Percentiles rank a stretch among this genome's conserved stretches.
Conservation (phyloP, 2,329 filamentous ascomycete species). For the Diaporthe ilicicola region DNA sequence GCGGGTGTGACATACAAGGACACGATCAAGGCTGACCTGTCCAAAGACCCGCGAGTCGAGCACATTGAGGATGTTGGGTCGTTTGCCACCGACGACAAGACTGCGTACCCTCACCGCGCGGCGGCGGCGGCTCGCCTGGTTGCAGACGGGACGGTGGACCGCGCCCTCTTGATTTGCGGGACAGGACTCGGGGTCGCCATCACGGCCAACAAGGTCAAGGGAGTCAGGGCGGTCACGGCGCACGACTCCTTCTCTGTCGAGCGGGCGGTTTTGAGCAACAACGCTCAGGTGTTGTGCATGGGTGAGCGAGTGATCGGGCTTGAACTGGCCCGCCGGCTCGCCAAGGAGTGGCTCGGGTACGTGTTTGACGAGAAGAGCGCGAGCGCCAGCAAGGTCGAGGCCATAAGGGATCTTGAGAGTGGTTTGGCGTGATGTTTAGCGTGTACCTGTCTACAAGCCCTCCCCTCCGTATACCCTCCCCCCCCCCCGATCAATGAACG, state of each 20-base stretch:
- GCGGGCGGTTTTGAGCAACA: slow-evolving; percentile 81
- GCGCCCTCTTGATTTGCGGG: slow-evolving; percentile 84
- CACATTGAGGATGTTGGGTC: slow-evolving; percentile 80
- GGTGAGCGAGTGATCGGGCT: slow-evolving; percentile 84
- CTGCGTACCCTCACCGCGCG: slow-evolving; percentile 82
- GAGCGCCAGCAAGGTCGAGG: slow-evolving; percentile 63
- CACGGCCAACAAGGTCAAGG: slow-evolving; percentile 86
- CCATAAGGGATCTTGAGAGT: slow-evolving; percentile 44
- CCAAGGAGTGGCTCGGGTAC: slow-evolving; percentile 85
- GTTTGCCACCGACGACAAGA: slow-evolving; percentile 72
- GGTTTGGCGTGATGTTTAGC: slow-evolving; percentile 35
- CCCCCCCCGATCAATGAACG: neutral
- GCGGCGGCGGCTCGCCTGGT: slow-evolving; percentile 75
- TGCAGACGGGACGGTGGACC: slow-evolving; percentile 72
- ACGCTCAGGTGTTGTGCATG: slow-evolving; percentile 88
- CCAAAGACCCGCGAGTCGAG: slow-evolving; percentile 71
- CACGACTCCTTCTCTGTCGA: slow-evolving; percentile 89
- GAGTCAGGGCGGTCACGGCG: slow-evolving; percentile 86
- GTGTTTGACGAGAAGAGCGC: slow-evolving; percentile 73
- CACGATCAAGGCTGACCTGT: slow-evolving; percentile 77
- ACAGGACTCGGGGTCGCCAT: slow-evolving; percentile 90
- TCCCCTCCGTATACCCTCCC: neutral
- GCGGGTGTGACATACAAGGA: slow-evolving; percentile 83
- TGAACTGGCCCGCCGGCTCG: slow-evolving; percentile 80
- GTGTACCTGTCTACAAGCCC: neutral